phyloP scores from a whole-genome alignment of 2,329 filamentous ascomycete species.

The Fusarium illudens region DNA sequence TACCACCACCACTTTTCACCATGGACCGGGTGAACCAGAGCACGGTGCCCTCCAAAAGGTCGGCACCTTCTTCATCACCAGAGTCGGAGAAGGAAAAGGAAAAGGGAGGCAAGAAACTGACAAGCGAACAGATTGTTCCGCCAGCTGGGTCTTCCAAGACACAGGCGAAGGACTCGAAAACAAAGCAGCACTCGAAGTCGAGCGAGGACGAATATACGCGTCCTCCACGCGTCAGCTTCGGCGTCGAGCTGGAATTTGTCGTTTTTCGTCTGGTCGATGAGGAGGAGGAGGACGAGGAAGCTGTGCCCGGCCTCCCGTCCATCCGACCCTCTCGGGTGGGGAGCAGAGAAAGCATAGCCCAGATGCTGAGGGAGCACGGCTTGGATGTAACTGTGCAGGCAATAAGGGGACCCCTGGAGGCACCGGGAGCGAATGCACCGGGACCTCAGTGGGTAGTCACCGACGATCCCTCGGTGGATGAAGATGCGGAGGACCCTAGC shows the following conservation, averaged over 20 bases:
- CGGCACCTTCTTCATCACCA: not conserved
- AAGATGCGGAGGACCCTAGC: not conserved
- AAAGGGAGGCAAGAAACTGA: not conserved
- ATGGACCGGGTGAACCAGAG: not conserved
- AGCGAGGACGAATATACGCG: conserved; percentile 17
- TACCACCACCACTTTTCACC: not conserved
- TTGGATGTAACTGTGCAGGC: too few relatives aligned
- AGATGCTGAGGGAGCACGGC: not conserved
- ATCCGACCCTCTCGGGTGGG: too few relatives aligned
- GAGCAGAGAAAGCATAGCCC: not conserved
- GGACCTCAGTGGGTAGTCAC: conserved; percentile 16
- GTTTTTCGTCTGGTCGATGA: not conserved
- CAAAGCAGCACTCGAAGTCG: not conserved
- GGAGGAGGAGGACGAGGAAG: not conserved
- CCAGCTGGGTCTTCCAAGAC: not conserved
- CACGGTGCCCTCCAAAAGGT: not conserved
- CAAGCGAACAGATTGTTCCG: not conserved
- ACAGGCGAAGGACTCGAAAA: not conserved
- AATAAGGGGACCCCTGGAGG: too few relatives aligned
- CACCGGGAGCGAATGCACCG: too few relatives aligned
- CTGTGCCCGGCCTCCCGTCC: not conserved
- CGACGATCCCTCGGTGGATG: conserved; percentile 3
- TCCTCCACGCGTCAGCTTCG: conserved; percentile 31
- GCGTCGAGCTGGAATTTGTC: conserved; percentile 35
- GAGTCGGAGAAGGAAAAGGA: conserved; percentile 5